Evolutionary conservation across 305 asterid species (phyloP), one percentile per base, ranked within the genome.

Genomic region (Stenogyne calaminthoides): DNA sequence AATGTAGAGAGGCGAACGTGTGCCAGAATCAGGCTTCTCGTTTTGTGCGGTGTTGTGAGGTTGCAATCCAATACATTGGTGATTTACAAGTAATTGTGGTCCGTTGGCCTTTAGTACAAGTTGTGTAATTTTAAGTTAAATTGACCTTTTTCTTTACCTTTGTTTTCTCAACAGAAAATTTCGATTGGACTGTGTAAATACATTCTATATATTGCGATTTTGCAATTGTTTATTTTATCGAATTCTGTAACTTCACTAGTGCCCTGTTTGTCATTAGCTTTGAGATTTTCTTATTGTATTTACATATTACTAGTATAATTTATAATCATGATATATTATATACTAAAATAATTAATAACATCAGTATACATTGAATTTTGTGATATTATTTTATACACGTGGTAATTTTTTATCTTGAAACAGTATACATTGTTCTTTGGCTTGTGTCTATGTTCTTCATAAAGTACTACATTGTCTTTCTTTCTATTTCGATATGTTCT

Each of bases 171-270:
- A 59, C 22, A 46, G 63, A 40, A 70, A 65, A 49, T 71, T 75
- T 47, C 72, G 68, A 75, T 71, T 57, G 20, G 77, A 75, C 80
- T 47, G 75, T 74, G 80, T 79, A 79, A 59, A 75, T 79, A 71
- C 83, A 51, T 56, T 69, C 58, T 64, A 71, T 71, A 65, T 64
- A 66, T 73, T 62, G 82, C 64, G 20, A 60, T 59, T 62, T 62
- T 51, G 71, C 68, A 70, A 39, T 73, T 54, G 73, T 37, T 76
- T 73, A 14, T 64, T 75, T 69, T 62, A 12, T 65, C 27, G 9
- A 10, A 5, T 25, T 15, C 44, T 64, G 42, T n/a, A 8, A 11
- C 51, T 25, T 27, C 15, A 27, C 65, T 55, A 52, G 19, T 9
- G 15, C 12, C 29, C 47, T 20, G 22, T 67, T 4, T 63, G 29